phyloP scores from a whole-genome alignment of 1,284 basidiomycete genomes.

The Xanthoconium separans region DNA sequence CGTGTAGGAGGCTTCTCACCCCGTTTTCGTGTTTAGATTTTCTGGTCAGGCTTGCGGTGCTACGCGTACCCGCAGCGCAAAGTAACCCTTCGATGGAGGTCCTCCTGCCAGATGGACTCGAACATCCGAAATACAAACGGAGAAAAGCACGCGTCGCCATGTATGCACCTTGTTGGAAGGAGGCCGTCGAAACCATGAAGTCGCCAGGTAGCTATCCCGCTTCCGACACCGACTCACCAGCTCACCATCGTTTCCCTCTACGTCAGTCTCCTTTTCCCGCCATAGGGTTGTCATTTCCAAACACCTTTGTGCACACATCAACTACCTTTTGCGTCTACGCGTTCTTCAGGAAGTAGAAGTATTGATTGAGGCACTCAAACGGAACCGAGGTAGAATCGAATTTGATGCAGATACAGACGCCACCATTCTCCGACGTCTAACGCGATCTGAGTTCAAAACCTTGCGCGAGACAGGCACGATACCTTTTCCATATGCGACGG shows the following conservation, averaged over 20 bases:
- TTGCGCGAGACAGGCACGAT: slow-evolving; percentile 49
- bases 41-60: slow-evolving; percentile 57
- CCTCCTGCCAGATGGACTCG: slow-evolving; percentile 65
- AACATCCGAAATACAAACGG: slow-evolving; percentile 58
- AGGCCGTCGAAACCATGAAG: slow-evolving; percentile 39
- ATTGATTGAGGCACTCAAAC: slow-evolving; percentile 36
- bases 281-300: slow-evolving; percentile 36
- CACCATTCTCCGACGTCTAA: slow-evolving; percentile 57
- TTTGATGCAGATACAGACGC: slow-evolving; percentile 13
- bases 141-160: slow-evolving; percentile 43
- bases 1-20: slow-evolving; percentile 2
- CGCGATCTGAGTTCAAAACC: slow-evolving; percentile 53
- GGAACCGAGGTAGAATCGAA: background rate
- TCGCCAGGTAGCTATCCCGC: slow-evolving; percentile 31
- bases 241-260: background rate
- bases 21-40: slow-evolving; percentile 47
- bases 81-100: slow-evolving; percentile 11
- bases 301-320: slow-evolving; percentile 51
- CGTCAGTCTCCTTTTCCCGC: slow-evolving; percentile 34
- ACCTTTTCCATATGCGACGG: slow-evolving; percentile 53
- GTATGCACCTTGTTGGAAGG: slow-evolving; percentile 60
- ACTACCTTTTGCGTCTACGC: slow-evolving; percentile 65
- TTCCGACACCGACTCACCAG: background rate
- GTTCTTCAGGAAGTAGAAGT: slow-evolving; percentile 72
- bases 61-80: slow-evolving; percentile 39